Conservation (phyloP, 352 stramenopile genomes). For the Chrysophaeum taylorii region DNA sequence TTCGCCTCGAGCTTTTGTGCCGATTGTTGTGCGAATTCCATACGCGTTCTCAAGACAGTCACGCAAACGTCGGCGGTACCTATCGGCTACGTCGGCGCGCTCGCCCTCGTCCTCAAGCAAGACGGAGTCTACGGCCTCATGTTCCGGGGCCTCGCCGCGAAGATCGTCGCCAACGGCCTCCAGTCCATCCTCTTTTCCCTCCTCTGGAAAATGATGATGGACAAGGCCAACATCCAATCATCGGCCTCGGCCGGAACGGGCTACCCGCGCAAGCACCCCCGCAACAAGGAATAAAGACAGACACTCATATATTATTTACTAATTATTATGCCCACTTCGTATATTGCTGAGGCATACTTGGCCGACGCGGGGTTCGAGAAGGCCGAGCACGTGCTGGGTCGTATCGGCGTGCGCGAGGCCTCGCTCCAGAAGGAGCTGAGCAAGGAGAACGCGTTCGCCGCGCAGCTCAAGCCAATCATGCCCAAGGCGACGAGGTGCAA, state of each 20-base stretch:
- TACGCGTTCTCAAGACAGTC: constrained; percentile 74
- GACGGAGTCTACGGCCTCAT: constrained; percentile 63
- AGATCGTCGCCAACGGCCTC: constrained; percentile 74
- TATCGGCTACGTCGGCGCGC: constrained; percentile 58
- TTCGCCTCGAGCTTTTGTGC: constrained; percentile 60
- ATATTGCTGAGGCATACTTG: no score
- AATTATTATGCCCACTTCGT: no score
- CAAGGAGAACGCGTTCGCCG: no score
- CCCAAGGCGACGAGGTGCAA: no score
- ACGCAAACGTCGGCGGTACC: constrained; percentile 54
- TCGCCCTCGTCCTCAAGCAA: constrained; percentile 54
- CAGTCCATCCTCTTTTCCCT: constrained; percentile 69
- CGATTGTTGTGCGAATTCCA: constrained; percentile 71
- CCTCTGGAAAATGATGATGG: constrained; percentile 60
- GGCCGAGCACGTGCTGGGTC: no score
- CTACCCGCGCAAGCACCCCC: no score
- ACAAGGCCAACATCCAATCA: constrained; percentile 32
- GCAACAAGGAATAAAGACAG: no score
- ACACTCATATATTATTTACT: no score
- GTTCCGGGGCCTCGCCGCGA: constrained; percentile 69
- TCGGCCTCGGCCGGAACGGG: constrained; percentile 7
- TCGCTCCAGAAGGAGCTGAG: no score
- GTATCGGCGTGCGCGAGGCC: no score
- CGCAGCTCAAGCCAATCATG: no score
- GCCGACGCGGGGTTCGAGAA: no score